Percentiles rank a stretch among this genome's conserved stretches.
phyloP scores from a whole-genome alignment of 768 basidiomycete species.

The Cyclocybe aegerita region DNA sequence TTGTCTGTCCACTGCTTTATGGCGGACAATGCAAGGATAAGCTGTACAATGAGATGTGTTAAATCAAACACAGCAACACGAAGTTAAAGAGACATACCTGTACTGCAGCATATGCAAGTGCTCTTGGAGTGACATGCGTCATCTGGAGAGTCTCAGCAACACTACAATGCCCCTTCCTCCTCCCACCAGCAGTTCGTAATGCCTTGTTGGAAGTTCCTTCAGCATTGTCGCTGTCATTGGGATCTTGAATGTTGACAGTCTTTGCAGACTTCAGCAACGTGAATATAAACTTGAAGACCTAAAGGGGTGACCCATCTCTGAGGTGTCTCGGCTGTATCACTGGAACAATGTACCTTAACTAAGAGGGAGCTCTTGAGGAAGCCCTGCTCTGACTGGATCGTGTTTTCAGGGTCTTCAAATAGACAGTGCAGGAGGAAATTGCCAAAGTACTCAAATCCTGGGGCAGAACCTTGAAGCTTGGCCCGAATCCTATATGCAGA shows the following conservation, averaged over 20 bases:
- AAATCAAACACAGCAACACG: neutral
- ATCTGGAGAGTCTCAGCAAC: slow-evolving; percentile 14
- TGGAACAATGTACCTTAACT: slow-evolving; percentile 16
- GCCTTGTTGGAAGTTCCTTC: slow-evolving; percentile 9
- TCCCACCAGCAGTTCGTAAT: neutral
- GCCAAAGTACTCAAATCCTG: slow-evolving; percentile 5
- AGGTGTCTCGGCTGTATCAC: neutral
- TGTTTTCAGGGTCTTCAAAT: slow-evolving; percentile 9
- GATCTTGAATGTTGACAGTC: no score
- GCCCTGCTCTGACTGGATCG: slow-evolving; percentile 13
- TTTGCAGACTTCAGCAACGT: slow-evolving; percentile 16
- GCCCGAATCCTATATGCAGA: slow-evolving; percentile 18
- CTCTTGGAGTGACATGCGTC: slow-evolving; percentile 20
- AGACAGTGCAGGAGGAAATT: no score
- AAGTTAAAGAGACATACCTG: slow-evolving; percentile 17
- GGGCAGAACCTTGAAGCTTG: slow-evolving; percentile 10
- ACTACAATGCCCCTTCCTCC: neutral
- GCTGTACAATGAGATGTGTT: slow-evolving; percentile 7
- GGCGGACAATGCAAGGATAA: slow-evolving; percentile 15
- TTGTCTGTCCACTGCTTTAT: slow-evolving; percentile 10
- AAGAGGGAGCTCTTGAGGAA: slow-evolving; percentile 19
- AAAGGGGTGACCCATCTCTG: neutral
- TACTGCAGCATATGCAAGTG: slow-evolving; percentile 29
- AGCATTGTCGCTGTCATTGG: slow-evolving; percentile 6
- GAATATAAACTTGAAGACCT: slow-evolving; percentile 18